Base-by-base conservation (phyloP, 352 stramenopile genomes). In the Phytophthora multivora region DNA sequence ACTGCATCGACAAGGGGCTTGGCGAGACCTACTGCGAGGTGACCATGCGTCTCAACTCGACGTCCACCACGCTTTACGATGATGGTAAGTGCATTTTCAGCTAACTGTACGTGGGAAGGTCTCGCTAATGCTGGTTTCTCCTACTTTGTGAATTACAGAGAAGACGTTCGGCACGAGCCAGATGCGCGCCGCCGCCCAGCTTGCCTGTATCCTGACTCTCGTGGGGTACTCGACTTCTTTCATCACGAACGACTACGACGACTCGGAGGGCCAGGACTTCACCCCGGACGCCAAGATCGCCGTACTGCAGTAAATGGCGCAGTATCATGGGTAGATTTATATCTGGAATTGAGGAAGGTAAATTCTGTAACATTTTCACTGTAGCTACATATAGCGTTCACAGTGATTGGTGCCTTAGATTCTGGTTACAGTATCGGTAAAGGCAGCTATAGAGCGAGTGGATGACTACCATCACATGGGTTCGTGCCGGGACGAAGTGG, bases 221-320 rank as follows among this genome's bases (percentile, higher is more conserved):
- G 76, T 91, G 16, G 82, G 82, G 23, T 91, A 89, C 59, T 84
- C 80, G 23, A 67, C 83, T 30, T 89, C 82, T 2, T 91, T 91
- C 52, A 62, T 86, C 53, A 85, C 75, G 16, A 82, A 89, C 47
- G 72, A 86, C 58, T 86, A 83, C 38, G 67, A 74, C 16, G 65
- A 77, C 25, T 57, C 52, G 16, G 58, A 70, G 52, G 60, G 49
- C n/a, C 43, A 56, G 26, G 46, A 51, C 41, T 74, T 71, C 30
- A 74, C 66, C 16, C 66, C 66, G 15, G 60, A 73, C 9, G 60
- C 53, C 39, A 73, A 70, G 26, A 73, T 70, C 47, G 55, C 40
- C 16, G 66, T 73, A 25, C 31, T 73, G 26, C 55, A 70, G 43
- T 69, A 61, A 61, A 26, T 39, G 19, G 30, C 26, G 15, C 35